phyloP scores from a whole-genome alignment of 805 yeast genomes.

The Yarrowia divulgata region DNA sequence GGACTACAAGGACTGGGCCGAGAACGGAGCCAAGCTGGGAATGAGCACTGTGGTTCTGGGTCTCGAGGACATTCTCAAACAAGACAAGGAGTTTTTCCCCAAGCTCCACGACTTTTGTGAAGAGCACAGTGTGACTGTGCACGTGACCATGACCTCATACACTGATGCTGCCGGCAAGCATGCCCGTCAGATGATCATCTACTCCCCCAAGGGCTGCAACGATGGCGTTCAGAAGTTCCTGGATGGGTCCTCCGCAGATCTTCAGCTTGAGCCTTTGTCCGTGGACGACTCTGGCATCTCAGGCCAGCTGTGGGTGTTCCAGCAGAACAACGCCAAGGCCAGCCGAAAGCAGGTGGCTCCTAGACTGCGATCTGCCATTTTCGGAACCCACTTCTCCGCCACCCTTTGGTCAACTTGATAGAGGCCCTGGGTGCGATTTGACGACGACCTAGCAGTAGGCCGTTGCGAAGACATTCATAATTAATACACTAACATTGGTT shows the following conservation, averaged over 20 bases:
- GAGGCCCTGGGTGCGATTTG: background rate
- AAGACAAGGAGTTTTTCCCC: conserved; percentile 47
- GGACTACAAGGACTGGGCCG: conserved; percentile 80
- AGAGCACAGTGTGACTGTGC: conserved; percentile 52
- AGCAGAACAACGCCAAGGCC: conserved; percentile 65
- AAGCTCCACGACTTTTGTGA: conserved; percentile 49
- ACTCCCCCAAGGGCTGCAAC: conserved; percentile 4
- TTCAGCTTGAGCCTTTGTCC: conserved; percentile 41
- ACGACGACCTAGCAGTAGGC: too few relatives aligned
- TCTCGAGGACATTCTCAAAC: conserved; percentile 58
- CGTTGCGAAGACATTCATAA: background rate
- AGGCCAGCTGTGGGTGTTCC: conserved; percentile 46
- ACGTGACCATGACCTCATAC: conserved; percentile 60
- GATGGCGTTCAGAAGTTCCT: conserved; percentile 27
- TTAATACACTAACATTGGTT: conserved; percentile 9
- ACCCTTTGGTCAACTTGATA: background rate
- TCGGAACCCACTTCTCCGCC: conserved; percentile 17
- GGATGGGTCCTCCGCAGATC: background rate
- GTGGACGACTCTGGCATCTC: conserved; percentile 40
- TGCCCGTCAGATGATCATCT: conserved; percentile 54
- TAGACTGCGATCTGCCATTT: conserved; percentile 45
- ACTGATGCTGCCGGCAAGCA: conserved; percentile 46
- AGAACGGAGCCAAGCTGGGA: conserved; percentile 59
- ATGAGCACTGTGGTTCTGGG: conserved; percentile 78
- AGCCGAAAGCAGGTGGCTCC: conserved; percentile 93